Conservation (phyloP, 768 basidiomycete species). For the Trichaptum fuscoviolaceum region DNA sequence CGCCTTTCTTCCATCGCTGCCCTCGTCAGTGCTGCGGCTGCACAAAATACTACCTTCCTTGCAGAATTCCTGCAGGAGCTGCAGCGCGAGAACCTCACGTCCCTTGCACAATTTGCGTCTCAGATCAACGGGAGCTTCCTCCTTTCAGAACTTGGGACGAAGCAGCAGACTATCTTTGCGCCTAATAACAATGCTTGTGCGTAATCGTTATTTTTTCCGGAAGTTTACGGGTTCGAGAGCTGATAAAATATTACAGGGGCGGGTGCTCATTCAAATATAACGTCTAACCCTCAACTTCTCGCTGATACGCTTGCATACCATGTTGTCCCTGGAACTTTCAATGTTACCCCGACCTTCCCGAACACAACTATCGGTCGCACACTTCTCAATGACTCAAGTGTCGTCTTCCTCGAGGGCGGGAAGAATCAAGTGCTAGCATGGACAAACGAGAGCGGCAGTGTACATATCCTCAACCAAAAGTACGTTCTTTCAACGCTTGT, state of each 20-base stretch:
- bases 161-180: constrained; percentile 42
- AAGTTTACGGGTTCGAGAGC: background rate
- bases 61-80: constrained; percentile 33
- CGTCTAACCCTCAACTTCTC: constrained; percentile 30
- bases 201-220: constrained; percentile 15
- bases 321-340: constrained; percentile 48
- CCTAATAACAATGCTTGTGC: constrained; percentile 52
- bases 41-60: constrained; percentile 26
- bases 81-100: constrained; percentile 33
- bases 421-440: constrained; percentile 52
- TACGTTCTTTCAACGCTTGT: constrained; percentile 18
- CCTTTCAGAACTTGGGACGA: constrained; percentile 30
- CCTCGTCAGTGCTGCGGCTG: constrained; percentile 24
- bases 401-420: constrained; percentile 53
- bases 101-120: constrained; percentile 33
- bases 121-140: constrained; percentile 39
- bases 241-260: constrained; percentile 15
- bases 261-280: constrained; percentile 28
- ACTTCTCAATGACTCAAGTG: constrained; percentile 42
- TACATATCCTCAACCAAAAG: constrained; percentile 47
- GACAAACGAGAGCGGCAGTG: constrained; percentile 31
- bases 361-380: constrained; percentile 62
- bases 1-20: constrained; percentile 10
- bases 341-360: constrained; percentile 40
- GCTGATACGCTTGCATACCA: constrained; percentile 54